Percentiles rank a stretch among this genome's conserved stretches.
These are phyloP conservation scores for Xylaria telfairii DNA, from an alignment of 495 filamentous ascomycete genomes.

Conservation along the genomic window DNA sequence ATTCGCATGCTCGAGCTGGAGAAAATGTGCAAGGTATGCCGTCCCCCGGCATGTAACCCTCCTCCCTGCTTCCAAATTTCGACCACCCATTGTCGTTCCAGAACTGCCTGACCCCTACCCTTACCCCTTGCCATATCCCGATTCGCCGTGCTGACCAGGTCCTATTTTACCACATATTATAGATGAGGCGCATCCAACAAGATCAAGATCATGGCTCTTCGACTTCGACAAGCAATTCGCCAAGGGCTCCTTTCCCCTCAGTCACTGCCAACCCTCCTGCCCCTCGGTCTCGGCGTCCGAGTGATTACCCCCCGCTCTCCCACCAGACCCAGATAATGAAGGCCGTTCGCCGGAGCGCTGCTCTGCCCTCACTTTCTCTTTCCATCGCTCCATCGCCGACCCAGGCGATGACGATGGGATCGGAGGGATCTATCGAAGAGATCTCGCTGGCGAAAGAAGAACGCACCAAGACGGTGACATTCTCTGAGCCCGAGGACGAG, in stretches of 20 bases:
- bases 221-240: conserved; percentile 34
- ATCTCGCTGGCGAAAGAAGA: conserved; percentile 31
- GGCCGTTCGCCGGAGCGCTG: conserved; percentile 45
- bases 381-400: conserved; percentile 45
- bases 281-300: conserved; percentile 41
- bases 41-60: conserved; percentile 43
- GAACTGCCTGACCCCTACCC: conserved; percentile 27
- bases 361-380: conserved; percentile 49
- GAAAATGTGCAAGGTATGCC: conserved; percentile 58
- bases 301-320: conserved; percentile 43
- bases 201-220: conserved; percentile 38
- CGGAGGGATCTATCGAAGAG: conserved; percentile 31
- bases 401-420: conserved; percentile 24
- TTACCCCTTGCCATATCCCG: conserved; percentile 28
- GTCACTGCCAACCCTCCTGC: conserved; percentile 34
- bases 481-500: conserved; percentile 45
- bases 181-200: conserved; percentile 48
- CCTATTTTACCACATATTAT: conserved; percentile 38
- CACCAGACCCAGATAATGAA: conserved; percentile 52
- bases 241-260: conserved; percentile 40
- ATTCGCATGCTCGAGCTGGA: conserved; percentile 59
- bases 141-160: conserved; percentile 38
- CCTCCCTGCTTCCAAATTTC: conserved; percentile 32
- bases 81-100: conserved; percentile 28
- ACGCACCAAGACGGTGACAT: conserved; percentile 51